Evolutionary conservation across 345 rosid species (phyloP), one percentile per base, ranked within the genome.

Genomic region (Balakata baccata): DNA sequence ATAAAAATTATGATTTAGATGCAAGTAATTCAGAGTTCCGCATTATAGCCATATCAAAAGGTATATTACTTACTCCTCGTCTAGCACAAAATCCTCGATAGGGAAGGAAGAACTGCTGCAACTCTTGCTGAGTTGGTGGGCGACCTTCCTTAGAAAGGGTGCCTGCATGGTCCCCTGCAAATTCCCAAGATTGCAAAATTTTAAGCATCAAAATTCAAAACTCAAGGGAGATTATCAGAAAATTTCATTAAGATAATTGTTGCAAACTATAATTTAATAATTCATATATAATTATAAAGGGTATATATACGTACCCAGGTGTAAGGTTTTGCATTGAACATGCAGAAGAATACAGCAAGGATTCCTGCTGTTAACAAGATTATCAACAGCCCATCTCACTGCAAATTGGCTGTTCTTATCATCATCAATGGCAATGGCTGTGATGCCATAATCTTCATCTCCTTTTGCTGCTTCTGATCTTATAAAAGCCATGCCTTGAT

Each of bases 81-180:
- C 93, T 80, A 62, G 92, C 89, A 39, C 92, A 93, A 68, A 81
- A 87, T 75, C 87, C 95, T 25, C 89, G 77, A 66, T 64, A 91
- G 12, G 92, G 93, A 73, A 89, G 90, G 82, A 91, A 90, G 29
- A 87, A 82, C 10, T 82, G 79, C 63, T 82, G 80, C 45, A 83
- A 66, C 69, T 93, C 97, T 12, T 83, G 83, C 53, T 81, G 75
- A 22, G 78, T 83, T 65, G 87, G 90, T 49, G 74, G 79, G 10
- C 87, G 87, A 57, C 82, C 86, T 39, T 79, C 88, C 78, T 75
- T 80, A 20, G 84, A 38, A 16, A 41, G 59, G 69, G n/a, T 45
- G 11, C 68, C 78, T 14, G 18, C 5, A 37, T 22, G 34, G 39
- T 77, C 82, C 51, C 67, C 89, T 85, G 81, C 61, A 64, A 64